Base-by-base conservation (phyloP, 768 basidiomycete species). In the Cantharellus cinnabarinus region DNA sequence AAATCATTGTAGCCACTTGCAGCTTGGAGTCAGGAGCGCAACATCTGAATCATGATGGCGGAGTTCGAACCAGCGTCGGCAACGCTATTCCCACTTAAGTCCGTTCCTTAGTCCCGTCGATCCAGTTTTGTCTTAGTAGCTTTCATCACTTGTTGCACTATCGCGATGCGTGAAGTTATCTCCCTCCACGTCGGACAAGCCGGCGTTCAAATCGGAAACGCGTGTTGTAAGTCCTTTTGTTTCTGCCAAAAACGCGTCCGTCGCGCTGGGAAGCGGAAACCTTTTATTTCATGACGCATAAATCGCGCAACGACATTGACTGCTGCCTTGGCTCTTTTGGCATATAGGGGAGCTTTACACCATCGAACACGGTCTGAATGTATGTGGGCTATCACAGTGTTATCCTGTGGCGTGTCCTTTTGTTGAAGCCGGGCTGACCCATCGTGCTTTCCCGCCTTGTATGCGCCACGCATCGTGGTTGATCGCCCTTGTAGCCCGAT, bases 131-230 rank as follows among this genome's bases (percentile, higher is more conserved):
- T 29, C 20, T 29, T 29, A 29, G 20, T 29, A 29, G 20, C 20
- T 29, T 29, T 29, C 20, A 29, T 29, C 20, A 29, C 20, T 29
- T 29, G 20, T 1, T 29, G 20, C 20, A 29, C 20, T 29, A 29
- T 29, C 20, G 20, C 20, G 20, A 4, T 70, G 68, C 0, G 71
- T 71, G 56, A 59, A 59, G 56, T 54, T 37, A 10, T 54, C 52
- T 54, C 52, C 35, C 52, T 54, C 70, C 91, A 97, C 74, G 93
- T 98, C 70, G 94, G 94, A 68, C 95, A 99, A 77, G 95, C 94
- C 69, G 91, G 90, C 82, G 67, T 71, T 62, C 72, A 74, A 67
- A 73, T 75, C 68, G 93, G 94, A 69, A 98, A 98, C 72, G 94
- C 95, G 69, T 99, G 91, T 75, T 95, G 94, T 89, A 74, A 77